Evolutionary conservation across 2,329 filamentous ascomycete species (phyloP), one percentile per base, ranked within the genome.

Genomic region (Fusarium buharicum): DNA sequence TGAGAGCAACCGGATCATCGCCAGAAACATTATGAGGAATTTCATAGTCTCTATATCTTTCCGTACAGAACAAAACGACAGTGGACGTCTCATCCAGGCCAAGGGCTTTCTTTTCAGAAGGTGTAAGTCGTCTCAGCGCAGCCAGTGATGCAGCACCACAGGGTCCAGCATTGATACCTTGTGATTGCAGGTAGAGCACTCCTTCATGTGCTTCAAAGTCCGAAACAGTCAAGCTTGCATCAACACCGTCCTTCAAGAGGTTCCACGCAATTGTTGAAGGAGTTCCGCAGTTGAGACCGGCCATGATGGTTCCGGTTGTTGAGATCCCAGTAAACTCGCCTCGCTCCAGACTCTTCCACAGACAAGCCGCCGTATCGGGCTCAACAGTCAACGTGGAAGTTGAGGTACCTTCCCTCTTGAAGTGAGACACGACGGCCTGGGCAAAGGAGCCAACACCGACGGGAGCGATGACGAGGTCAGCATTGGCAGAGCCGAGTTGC

Each of bases 391-490:
- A 68, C n/a, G 92, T 81, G 0, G 66, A 50, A 0, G 71, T 69
- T 1, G 46, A 41, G 3, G 50, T 63, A 3, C 62, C 68, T 4
- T 66, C 64, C 11, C 78, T 74, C 66, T 90, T 91, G 78, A 82
- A 92, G 70, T 90, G 85, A 28, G 79, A 77, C 0, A 84, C 82
- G 0, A 91, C 90, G 0, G 91, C 85, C 62, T 93, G 88, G 0
- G 88, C 88, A 54, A 92, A 82, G 6, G 86, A 90, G 0, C 91
- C 91, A 0, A 91, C 90, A 0, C 91, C 91, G 2, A 90, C 88
- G 0, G 90, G 88, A 0, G 84, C 82, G 13, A 94, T 73, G 27
- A 87, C 81, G 10, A 85, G 75, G 6, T 81, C 77, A 4, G 74
- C 59, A 2, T 70, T 73, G 0, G 76, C 71, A 1, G 77, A 63